Evolutionary conservation across 805 yeast genomes (phyloP).

Genomic region (Ogataea corticis): DNA sequence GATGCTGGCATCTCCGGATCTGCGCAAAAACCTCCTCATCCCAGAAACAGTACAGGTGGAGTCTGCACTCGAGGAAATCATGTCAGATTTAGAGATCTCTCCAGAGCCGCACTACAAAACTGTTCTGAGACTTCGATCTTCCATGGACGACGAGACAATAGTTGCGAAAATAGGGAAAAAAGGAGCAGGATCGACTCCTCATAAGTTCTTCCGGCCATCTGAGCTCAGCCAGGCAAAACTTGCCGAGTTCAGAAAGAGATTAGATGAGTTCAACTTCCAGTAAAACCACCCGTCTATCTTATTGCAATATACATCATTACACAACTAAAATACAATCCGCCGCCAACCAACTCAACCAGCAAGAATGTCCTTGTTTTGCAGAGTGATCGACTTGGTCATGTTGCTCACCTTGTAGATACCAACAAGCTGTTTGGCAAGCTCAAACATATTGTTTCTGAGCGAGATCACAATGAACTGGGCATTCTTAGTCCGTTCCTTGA

Average conservation of each 20-base stretch:
- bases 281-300: no score
- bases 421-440: constrained; percentile 87
- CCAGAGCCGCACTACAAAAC: not conserved
- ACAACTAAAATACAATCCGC: not conserved
- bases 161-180: not conserved
- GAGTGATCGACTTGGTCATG: constrained; percentile 82
- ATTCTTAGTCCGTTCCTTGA: constrained; percentile 91
- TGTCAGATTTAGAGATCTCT: not conserved
- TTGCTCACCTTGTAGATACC: constrained; percentile 94
- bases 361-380: constrained; percentile 59
- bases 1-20: constrained; percentile 29
- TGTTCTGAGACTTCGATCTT: constrained; percentile 13
- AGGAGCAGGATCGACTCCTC: not conserved
- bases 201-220: not conserved
- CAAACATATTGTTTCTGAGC: constrained; percentile 96
- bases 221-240: no score
- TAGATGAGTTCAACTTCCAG: no score
- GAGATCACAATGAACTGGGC: constrained; percentile 97
- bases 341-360: constrained; percentile 1
- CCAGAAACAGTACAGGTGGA: constrained; percentile 1
- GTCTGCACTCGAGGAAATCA: not conserved
- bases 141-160: constrained; percentile 16
- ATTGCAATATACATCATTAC: no score
- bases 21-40: constrained; percentile 22
- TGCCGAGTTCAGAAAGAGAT: no score